Evolutionary conservation across 805 yeast species (phyloP).

Genomic region (Phaffomyces thermotolerans): DNA sequence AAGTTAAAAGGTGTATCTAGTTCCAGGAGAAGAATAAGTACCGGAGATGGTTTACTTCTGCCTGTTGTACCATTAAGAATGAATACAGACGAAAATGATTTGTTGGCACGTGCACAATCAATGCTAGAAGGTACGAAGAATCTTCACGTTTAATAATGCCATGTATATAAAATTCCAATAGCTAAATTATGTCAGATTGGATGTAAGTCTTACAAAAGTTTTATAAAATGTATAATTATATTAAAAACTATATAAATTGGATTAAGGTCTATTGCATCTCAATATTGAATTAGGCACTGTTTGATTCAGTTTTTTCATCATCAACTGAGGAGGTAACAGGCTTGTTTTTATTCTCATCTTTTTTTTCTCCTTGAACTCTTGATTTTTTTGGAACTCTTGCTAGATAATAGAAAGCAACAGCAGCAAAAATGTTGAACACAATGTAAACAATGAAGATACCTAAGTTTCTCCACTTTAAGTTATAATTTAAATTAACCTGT

Average conservation of each 20-base stretch:
- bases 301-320: slow-evolving; percentile 33
- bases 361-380: slow-evolving; percentile 22
- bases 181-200: too few species aligned
- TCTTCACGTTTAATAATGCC: slow-evolving; percentile 6
- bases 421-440: too few species aligned
- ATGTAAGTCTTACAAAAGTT: too few species aligned
- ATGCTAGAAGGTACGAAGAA: slow-evolving; percentile 22
- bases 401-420: too few species aligned
- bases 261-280: background rate
- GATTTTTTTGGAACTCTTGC: slow-evolving; percentile 47
- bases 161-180: too few species aligned
- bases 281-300: background rate
- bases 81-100: slow-evolving; percentile 10
- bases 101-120: slow-evolving; percentile 21
- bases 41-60: slow-evolving; percentile 5
- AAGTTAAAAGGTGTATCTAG: slow-evolving; percentile 64
- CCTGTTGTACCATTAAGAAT: slow-evolving; percentile 1
- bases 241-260: background rate
- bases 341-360: too few species aligned
- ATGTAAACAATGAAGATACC: too few species aligned
- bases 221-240: too few species aligned
- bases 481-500: too few species aligned
- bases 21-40: slow-evolving; percentile 21
- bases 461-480: too few species aligned
- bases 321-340: background rate